A percentile compares a stretch with the other conserved stretches of the same genome.
Evolutionary conservation across 352 stramenopile genomes (phyloP).

Genomic region (Globisporangium perplexum): DNA sequence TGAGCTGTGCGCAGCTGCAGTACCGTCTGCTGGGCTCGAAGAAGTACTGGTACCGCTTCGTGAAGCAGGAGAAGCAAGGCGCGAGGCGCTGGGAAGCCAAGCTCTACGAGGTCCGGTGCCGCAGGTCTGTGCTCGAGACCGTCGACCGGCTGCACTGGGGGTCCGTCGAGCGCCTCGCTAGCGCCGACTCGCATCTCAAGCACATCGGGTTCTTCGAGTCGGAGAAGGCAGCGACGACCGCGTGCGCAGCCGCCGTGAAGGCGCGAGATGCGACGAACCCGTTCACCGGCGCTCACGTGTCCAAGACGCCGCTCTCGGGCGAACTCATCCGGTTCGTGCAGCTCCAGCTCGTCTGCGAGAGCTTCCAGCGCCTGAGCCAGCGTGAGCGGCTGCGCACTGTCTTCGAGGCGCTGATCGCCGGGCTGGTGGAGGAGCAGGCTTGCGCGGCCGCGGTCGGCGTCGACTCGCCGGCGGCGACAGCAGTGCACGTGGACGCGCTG

Average conservation of each 20-base stretch:
- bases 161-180: slow-evolving; percentile 23
- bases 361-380: slow-evolving; percentile 40
- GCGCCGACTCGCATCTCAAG: slow-evolving; percentile 39
- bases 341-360: slow-evolving; percentile 41
- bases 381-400: slow-evolving; percentile 39
- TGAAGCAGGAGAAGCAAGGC: slow-evolving; percentile 63
- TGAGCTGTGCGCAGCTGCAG: slow-evolving; percentile 55
- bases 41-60: slow-evolving; percentile 58
- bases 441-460: neutral
- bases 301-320: slow-evolving; percentile 23
- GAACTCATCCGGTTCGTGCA: slow-evolving; percentile 36
- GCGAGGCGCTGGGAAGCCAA: slow-evolving; percentile 55
- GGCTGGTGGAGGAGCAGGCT: neutral
- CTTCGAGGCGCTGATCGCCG: slow-evolving; percentile 25
- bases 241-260: slow-evolving; percentile 32
- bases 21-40: slow-evolving; percentile 48
- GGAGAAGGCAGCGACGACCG: slow-evolving; percentile 35
- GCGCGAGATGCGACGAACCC: slow-evolving; percentile 34
- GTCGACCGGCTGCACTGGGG: slow-evolving; percentile 22
- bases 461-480: neutral
- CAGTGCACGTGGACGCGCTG: neutral
- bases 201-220: slow-evolving; percentile 56
- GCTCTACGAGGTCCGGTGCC: slow-evolving; percentile 44
- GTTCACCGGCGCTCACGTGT: slow-evolving; percentile 19
- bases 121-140: slow-evolving; percentile 30